Evolutionary conservation across 192 early-diverging fungal genomes (phyloP).

Genomic region (Endogone sp.): DNA sequence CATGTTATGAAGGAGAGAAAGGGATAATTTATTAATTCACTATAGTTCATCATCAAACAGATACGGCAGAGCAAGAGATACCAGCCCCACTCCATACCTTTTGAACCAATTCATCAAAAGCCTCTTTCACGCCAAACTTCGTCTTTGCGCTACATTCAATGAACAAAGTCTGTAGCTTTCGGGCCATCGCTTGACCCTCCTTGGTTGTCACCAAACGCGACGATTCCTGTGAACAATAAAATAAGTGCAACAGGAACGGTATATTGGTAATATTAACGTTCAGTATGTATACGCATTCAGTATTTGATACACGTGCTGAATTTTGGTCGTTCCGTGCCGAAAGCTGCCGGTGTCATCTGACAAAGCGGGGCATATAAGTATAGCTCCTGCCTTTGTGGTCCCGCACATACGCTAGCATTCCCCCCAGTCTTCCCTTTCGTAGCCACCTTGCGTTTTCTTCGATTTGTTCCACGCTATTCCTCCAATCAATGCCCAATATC

Average conservation of each 20-base stretch:
- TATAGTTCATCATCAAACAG: background rate
- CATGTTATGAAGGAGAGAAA: background rate
- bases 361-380: no score
- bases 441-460: background rate
- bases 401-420: background rate
- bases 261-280: no score
- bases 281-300: no score
- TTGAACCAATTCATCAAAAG: constrained; percentile 89
- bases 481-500: background rate
- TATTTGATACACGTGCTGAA: no score
- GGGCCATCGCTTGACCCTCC: constrained; percentile 91
- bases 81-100: constrained; percentile 53
- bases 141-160: constrained; percentile 97
- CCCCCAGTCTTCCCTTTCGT: background rate
- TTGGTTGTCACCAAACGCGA: constrained; percentile 72
- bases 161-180: constrained; percentile 87
- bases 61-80: background rate
- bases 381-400: background rate
- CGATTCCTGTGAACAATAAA: constrained; percentile 32
- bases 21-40: background rate
- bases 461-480: background rate
- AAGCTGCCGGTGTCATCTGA: no score
- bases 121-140: constrained; percentile 85
- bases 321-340: no score
- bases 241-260: background rate